phyloP scores from a whole-genome alignment of 805 yeast genomes.

The Pichia occidentalis region DNA sequence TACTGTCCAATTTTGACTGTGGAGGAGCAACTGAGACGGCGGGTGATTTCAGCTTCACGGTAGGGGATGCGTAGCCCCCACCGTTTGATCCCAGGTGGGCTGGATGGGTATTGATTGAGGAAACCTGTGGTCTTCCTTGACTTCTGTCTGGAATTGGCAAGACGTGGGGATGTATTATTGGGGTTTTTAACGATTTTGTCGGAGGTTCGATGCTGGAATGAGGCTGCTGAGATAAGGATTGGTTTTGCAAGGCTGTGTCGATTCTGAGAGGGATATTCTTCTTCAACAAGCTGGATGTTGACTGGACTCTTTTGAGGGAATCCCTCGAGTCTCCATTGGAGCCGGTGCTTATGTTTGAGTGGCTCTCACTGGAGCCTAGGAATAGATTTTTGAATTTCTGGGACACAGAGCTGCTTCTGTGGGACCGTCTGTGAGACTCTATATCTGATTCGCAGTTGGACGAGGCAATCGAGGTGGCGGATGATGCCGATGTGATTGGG shows the following conservation, averaged over 20 bases:
- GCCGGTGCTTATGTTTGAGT: background rate
- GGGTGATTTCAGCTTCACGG: no score
- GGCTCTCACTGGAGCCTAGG: conserved; percentile 10
- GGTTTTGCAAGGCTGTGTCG: background rate
- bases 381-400: conserved; percentile 28
- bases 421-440: background rate
- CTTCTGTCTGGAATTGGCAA: conserved; percentile 18
- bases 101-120: no score
- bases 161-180: conserved; percentile 1
- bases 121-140: conserved; percentile 11
- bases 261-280: background rate
- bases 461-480: conserved; percentile 1
- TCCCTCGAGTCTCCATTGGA: conserved; percentile 2
- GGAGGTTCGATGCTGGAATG: background rate
- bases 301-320: conserved; percentile 3
- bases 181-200: background rate
- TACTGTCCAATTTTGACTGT: no score
- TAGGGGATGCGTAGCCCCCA: no score
- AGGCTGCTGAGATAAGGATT: conserved; percentile 1
- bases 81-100: no score
- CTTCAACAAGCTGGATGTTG: conserved; percentile 3
- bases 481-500: no score
- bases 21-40: no score
- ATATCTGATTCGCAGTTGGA: background rate
- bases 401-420: conserved; percentile 27